These are phyloP conservation scores for Medicago lupulina DNA, from an alignment of 306 rosid genomes.

Conservation along the genomic window DNA sequence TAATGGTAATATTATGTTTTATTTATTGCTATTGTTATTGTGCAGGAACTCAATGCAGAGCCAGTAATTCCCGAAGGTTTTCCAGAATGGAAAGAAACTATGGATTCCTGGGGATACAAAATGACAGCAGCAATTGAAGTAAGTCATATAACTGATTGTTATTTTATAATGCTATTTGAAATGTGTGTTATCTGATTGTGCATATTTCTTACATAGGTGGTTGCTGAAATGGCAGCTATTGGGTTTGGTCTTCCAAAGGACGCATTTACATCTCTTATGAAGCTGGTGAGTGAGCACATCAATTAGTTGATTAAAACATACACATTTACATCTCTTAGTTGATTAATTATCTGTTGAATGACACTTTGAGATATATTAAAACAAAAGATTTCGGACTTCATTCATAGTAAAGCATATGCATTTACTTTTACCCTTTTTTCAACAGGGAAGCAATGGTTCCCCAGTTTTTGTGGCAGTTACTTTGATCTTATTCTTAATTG, in stretches of 20 bases:
- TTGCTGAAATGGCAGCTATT: constrained; percentile 97
- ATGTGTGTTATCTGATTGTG: constrained; percentile 25
- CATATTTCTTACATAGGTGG: constrained; percentile 61
- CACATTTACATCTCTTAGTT: constrained; percentile 81
- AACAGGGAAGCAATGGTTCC: not conserved
- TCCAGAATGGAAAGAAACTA: constrained; percentile 87
- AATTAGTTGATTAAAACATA: constrained; percentile 4
- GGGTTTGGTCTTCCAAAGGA: constrained; percentile 90
- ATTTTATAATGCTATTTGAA: constrained; percentile 20
- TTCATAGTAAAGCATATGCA: not conserved
- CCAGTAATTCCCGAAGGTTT: constrained; percentile 93
- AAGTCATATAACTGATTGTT: constrained; percentile 28
- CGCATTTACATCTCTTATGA: constrained; percentile 92
- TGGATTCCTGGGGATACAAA: constrained; percentile 96
- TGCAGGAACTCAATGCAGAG: constrained; percentile 88
- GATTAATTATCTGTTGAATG: not conserved
- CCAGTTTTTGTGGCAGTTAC: constrained; percentile 4
- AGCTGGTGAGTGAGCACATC: constrained; percentile 65
- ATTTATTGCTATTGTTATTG: constrained; percentile 7
- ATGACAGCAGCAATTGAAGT: constrained; percentile 88
- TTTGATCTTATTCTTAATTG: constrained; percentile 6
- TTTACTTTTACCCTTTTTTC: constrained; percentile 33
- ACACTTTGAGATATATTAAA: constrained; percentile 24
- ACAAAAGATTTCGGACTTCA: not conserved
- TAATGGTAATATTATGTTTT: not conserved